Evolutionary conservation across 495 filamentous ascomycete genomes (phyloP).

Genomic region (Echria macrotheca): DNA sequence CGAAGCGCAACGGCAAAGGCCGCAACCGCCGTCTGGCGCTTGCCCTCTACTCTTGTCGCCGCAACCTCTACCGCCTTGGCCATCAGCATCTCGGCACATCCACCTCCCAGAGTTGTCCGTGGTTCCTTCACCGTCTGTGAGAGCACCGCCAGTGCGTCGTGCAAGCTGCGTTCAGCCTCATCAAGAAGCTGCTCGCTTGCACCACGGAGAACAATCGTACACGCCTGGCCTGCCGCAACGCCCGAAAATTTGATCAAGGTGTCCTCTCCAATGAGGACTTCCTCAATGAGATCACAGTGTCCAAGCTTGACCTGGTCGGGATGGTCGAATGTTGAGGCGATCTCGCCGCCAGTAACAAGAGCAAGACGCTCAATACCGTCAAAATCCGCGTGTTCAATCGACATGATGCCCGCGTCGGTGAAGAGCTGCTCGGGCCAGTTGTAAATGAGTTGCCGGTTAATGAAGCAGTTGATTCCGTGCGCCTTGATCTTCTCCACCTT

Average conservation of each 20-base stretch:
- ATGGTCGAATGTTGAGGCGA: conserved; percentile 96
- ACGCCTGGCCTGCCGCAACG: conserved; percentile 88
- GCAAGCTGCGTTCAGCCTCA: conserved; percentile 91
- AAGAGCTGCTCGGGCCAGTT: conserved; percentile 99
- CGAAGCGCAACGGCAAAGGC: conserved; percentile 82
- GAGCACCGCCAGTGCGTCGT: conserved; percentile 93
- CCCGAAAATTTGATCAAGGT: conserved; percentile 96
- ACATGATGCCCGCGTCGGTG: conserved; percentile 93
- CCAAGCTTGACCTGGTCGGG: conserved; percentile 95
- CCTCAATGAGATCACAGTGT: conserved; percentile 91
- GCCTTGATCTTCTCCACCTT: conserved; percentile 99
- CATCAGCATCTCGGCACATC: conserved; percentile 98
- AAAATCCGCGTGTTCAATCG: conserved; percentile 98
- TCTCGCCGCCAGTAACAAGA: conserved; percentile 93
- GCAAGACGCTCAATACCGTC: conserved; percentile 95
- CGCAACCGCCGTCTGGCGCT: conserved; percentile 91
- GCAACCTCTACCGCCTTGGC: conserved; percentile 94
- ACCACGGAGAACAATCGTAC: conserved; percentile 93
- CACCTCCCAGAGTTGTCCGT: conserved; percentile 87
- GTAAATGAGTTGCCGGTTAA: conserved; percentile 98
- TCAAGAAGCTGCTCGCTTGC: conserved; percentile 95
- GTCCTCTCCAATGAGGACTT: conserved; percentile 96
- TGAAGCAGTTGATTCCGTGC: conserved; percentile 99
- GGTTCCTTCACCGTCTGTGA: conserved; percentile 96
- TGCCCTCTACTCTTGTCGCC: conserved; percentile 89